Base-by-base conservation (phyloP, 202 grass and related monocot genomes). In the Zoysia matrella region DNA sequence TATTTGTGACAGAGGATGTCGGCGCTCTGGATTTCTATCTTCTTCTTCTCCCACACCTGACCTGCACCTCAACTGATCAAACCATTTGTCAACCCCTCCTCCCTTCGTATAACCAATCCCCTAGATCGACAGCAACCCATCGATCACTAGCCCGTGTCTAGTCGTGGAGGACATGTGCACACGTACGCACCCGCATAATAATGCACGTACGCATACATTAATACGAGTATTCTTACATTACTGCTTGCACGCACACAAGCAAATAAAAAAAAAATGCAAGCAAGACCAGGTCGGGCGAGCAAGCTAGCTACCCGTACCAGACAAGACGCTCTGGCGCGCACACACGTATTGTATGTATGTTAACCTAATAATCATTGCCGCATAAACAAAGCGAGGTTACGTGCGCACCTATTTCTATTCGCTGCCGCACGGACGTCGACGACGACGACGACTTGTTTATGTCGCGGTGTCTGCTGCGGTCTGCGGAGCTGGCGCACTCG, bases 401-500 rank as follows among this genome's bases (percentile, higher is more conserved):
- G 88, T 86, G 88, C 78, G 43, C 77, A 54, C 47, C 74, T 52
- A 79, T 68, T 88, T 83, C 15, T 68, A 47, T 30, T 13, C 8
- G n/a, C 65, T 49, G 76, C 3, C 70, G 44, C 40, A 47, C 22
- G 22, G 22, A 22, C 22, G 22, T 22, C 22, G 22, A 22, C 22
- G 22, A 22, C 22, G 22, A 22, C 22, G 63, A 42, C 62, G 11
- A 39, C 15, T 78, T 85, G 71, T 81, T 72, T 76, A 81, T 67
- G 9, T 72, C 11, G 11, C 5, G 77, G 22, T 22, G 22, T 22
- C 22, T 22, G 62, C 62, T 66, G 16, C 57, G 58, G 63, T 42
- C 48, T 69, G 70, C 79, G 83, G 86, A 22, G 22, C 22, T 22
- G 88, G 79, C 88, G 83, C 88, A 70, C 79, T 86, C 74, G 88